phyloP scores from a whole-genome alignment of 495 filamentous ascomycete species.

The Aspergillus baeticus region DNA sequence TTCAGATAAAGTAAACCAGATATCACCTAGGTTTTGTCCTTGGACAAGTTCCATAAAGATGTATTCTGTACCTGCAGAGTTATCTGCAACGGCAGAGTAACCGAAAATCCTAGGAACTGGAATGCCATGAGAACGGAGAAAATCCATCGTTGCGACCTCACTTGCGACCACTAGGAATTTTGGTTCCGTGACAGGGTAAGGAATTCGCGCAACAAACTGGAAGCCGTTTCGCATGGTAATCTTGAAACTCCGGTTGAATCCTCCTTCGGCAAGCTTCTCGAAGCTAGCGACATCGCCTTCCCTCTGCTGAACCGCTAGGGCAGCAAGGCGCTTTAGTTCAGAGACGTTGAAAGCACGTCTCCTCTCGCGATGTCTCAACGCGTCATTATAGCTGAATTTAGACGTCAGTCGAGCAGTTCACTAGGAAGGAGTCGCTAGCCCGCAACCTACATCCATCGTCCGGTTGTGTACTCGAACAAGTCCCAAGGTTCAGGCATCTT shows the following conservation, averaged over 20 bases:
- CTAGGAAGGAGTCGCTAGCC: neutral
- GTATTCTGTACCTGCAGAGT: constrained; percentile 12
- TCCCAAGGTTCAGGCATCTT: no score
- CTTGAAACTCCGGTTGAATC: constrained; percentile 29
- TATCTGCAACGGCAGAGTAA: neutral
- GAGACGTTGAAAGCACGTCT: constrained; percentile 24
- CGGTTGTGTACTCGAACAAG: constrained; percentile 1
- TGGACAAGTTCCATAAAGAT: constrained; percentile 14
- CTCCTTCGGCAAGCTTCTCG: constrained; percentile 33
- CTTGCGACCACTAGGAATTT: constrained; percentile 30
- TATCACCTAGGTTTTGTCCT: constrained; percentile 8
- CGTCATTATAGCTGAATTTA: constrained; percentile 23
- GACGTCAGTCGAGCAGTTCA: neutral
- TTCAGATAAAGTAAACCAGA: constrained; percentile 18
- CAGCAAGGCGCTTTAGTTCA: constrained; percentile 26
- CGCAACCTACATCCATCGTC: constrained; percentile 1
- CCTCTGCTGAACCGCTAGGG: constrained; percentile 9
- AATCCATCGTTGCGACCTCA: constrained; percentile 37
- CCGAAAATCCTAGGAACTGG: constrained; percentile 26
- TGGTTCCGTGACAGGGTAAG: constrained; percentile 27
- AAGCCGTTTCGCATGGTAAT: constrained; percentile 25
- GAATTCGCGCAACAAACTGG: constrained; percentile 24
- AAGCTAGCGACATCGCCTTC: constrained; percentile 19
- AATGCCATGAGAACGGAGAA: constrained; percentile 24
- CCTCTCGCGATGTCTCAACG: constrained; percentile 17